A percentile compares a stretch with the other conserved stretches of the same genome.
These are phyloP conservation scores for Nicotiana obtusifolia DNA, from an alignment of 257 asterid genomes.

Conservation along the genomic window DNA sequence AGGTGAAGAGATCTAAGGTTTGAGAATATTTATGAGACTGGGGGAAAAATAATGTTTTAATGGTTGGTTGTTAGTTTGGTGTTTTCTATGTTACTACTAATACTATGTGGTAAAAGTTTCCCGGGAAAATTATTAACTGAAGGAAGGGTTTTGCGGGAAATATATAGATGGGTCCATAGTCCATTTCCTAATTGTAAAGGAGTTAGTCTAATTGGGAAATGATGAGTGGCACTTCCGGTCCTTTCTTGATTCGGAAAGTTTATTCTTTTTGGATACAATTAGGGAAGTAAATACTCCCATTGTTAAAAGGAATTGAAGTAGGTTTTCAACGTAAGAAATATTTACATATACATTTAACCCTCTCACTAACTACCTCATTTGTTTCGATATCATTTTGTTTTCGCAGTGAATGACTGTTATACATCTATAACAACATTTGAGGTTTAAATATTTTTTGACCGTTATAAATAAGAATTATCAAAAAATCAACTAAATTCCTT, in stretches of 20 bases:
- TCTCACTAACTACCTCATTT: too few relatives aligned
- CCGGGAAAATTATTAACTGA: constrained; percentile 34
- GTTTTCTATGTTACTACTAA: not conserved
- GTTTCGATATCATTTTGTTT: too few relatives aligned
- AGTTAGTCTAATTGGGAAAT: not conserved
- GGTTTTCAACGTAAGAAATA: not conserved
- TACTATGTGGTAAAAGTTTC: constrained; percentile 14
- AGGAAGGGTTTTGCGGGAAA: constrained; percentile 24
- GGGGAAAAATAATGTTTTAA: not conserved
- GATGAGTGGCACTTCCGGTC: not conserved
- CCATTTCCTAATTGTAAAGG: not conserved
- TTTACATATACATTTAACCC: too few relatives aligned
- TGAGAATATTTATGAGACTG: not conserved
- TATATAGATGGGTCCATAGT: not conserved
- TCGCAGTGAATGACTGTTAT: too few relatives aligned
- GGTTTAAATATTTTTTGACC: too few relatives aligned
- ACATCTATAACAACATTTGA: too few relatives aligned
- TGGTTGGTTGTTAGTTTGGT: not conserved
- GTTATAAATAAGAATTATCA: too few relatives aligned
- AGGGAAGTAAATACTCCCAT: too few relatives aligned
- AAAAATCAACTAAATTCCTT: too few relatives aligned
- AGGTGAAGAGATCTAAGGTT: not conserved
- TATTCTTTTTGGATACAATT: too few relatives aligned
- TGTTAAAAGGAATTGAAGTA: not conserved
- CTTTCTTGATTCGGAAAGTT: not conserved